Conservation (phyloP, 768 basidiomycete species). For the Brasilioporus rufonigricans region DNA sequence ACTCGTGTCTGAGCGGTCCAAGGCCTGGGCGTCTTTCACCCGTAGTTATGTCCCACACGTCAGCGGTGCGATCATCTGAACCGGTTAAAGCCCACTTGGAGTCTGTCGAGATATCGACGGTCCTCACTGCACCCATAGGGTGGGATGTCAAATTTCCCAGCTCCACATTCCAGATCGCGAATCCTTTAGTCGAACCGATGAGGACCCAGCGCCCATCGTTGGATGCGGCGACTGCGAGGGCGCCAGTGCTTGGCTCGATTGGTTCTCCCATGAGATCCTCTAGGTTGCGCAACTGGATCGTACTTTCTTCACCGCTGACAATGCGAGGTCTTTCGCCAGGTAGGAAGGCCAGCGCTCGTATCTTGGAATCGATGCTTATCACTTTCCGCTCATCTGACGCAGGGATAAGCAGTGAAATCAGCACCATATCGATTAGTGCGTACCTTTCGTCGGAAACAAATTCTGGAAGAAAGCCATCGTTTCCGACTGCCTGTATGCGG, state of each 20-base stretch:
- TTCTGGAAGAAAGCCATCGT: slow-evolving; percentile 2
- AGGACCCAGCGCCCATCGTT: slow-evolving; percentile 8
- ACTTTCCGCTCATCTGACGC: not conserved
- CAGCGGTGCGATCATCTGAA: slow-evolving; percentile 9
- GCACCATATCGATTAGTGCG: not conserved
- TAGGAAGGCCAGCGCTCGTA: slow-evolving; percentile 12
- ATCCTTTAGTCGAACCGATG: slow-evolving; percentile 6
- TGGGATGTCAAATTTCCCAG: not conserved
- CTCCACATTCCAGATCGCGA: slow-evolving; percentile 11
- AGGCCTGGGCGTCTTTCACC: slow-evolving; percentile 1
- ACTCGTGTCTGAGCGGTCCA: slow-evolving; percentile 13
- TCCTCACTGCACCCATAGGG: slow-evolving; percentile 7
- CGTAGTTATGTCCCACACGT: slow-evolving; percentile 17
- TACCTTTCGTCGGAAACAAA: not conserved
- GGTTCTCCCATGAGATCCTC: slow-evolving; percentile 10
- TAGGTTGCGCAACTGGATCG: slow-evolving; percentile 5
- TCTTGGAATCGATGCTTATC: slow-evolving; percentile 6
- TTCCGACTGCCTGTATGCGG: not conserved
- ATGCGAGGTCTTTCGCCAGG: not conserved
- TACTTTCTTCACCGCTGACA: slow-evolving; percentile 12
- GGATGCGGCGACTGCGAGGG: slow-evolving; percentile 11
- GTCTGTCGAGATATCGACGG: slow-evolving; percentile 18
- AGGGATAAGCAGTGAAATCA: not conserved
- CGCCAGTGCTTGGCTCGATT: not conserved
- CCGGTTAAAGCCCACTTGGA: slow-evolving; percentile 20